Evolutionary conservation across 2,329 filamentous ascomycete genomes (phyloP).

Genomic region (Penicillium vulpinum): DNA sequence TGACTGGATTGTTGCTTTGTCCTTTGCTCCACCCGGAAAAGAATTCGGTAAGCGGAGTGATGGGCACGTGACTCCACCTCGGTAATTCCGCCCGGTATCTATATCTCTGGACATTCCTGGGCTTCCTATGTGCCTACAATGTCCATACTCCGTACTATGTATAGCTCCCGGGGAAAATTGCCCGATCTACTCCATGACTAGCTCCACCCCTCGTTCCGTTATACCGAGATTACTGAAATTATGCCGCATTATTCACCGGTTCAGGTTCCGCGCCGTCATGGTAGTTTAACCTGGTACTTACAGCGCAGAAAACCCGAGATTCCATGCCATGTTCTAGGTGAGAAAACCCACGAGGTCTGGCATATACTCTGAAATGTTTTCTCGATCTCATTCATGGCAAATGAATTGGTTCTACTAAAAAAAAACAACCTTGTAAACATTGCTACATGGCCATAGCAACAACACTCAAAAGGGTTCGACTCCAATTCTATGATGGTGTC

Average conservation of each 20-base stretch:
- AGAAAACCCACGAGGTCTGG: not conserved
- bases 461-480: not conserved
- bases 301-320: constrained; percentile 8
- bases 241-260: constrained; percentile 6
- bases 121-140: not conserved
- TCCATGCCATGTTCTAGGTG: constrained; percentile 4
- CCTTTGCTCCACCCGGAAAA: constrained; percentile 20
- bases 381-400: not conserved
- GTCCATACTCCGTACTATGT: not conserved
- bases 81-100: constrained; percentile 29
- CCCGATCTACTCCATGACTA: not conserved
- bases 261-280: not conserved
- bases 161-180: not conserved
- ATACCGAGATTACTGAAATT: not conserved
- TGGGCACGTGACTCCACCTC: constrained; percentile 27
- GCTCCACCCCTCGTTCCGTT: not conserved
- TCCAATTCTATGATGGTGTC: no score
- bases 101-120: not conserved
- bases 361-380: not conserved
- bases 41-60: constrained; percentile 34
- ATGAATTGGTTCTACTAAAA: not conserved
- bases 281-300: constrained; percentile 21
- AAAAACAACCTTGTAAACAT: not conserved
- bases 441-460: not conserved
- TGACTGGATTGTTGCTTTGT: not conserved